phyloP scores from a whole-genome alignment of 225 moss, liverwort and hornwort genomes.

The Bryum argenteum region DNA sequence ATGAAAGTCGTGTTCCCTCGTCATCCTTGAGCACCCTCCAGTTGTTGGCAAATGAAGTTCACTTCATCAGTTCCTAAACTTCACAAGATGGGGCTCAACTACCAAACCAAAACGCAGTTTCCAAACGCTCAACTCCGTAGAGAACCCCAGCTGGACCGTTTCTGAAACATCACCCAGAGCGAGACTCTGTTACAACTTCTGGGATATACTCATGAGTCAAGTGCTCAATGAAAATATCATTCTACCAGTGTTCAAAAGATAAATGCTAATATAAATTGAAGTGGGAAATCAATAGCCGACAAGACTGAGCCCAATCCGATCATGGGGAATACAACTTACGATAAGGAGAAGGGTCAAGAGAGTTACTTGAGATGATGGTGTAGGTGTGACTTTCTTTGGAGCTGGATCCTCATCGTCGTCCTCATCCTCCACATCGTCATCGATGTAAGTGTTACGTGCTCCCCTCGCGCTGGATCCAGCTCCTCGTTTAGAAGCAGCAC shows the following conservation, averaged over 20 bases:
- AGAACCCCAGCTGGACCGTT: constrained; percentile 65
- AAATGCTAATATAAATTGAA: not conserved
- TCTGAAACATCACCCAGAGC: constrained; percentile 37
- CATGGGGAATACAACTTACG: not conserved
- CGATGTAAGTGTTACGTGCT: constrained; percentile 47
- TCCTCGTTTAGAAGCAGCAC: constrained; percentile 49
- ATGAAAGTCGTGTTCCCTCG: constrained; percentile 7
- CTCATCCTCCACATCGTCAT: constrained; percentile 65
- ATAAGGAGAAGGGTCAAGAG: constrained; percentile 13
- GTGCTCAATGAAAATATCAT: no score
- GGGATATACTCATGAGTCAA: not conserved
- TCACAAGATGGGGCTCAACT: constrained; percentile 15
- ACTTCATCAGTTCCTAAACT: constrained; percentile 4
- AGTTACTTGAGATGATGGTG: constrained; percentile 59
- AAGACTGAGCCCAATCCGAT: not conserved
- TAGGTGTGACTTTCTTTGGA: constrained; percentile 41
- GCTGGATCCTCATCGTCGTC: constrained; percentile 48
- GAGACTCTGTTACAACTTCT: constrained; percentile 20
- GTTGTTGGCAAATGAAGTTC: constrained; percentile 18
- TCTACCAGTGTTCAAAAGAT: no score
- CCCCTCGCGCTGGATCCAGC: constrained; percentile 47
- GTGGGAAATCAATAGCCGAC: not conserved
- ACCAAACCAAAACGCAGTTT: not conserved
- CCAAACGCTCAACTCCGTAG: constrained; percentile 39
- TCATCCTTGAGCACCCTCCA: constrained; percentile 22